Evolutionary conservation across 1,139 yeast species (phyloP).

Genomic region (Candida glucosophila): DNA sequence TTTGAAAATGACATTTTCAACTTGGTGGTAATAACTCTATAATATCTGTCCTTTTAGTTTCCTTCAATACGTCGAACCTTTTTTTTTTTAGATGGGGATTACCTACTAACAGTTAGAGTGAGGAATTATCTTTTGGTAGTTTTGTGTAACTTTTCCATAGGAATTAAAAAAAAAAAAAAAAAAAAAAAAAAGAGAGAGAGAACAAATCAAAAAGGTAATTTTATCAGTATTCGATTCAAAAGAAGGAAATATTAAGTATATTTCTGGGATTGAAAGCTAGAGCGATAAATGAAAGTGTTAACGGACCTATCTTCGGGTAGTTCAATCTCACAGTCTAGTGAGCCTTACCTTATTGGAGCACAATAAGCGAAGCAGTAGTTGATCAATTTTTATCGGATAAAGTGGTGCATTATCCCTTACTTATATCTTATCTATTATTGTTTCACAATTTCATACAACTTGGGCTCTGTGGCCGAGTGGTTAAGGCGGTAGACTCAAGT

Average conservation of each 20-base stretch:
- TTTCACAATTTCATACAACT: not conserved
- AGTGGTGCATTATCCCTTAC: no score
- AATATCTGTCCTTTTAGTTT: not conserved
- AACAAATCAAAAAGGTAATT: not conserved
- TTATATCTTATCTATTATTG: no score
- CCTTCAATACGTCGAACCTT: not conserved
- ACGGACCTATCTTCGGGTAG: no score
- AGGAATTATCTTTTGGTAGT: conserved; percentile 4
- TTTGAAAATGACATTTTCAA: conserved; percentile 6
- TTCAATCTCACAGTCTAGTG: no score
- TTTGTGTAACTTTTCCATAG: conserved; percentile 5
- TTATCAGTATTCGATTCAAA: no score
- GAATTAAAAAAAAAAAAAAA: conserved; percentile 1
- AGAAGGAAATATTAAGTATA: no score
- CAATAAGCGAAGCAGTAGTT: no score
- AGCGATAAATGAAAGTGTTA: no score
- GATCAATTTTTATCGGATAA: no score
- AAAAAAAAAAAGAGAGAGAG: conserved; percentile 1
- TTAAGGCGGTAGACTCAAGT: conserved; percentile 28
- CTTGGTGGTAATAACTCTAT: not conserved
- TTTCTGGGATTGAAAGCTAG: no score
- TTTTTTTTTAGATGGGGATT: not conserved
- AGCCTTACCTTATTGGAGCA: no score
- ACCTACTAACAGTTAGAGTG: conserved; percentile 1
- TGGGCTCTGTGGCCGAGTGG: conserved; percentile 25